Base-by-base conservation (phyloP, 768 basidiomycete species). In the Lactarius tabidus region DNA sequence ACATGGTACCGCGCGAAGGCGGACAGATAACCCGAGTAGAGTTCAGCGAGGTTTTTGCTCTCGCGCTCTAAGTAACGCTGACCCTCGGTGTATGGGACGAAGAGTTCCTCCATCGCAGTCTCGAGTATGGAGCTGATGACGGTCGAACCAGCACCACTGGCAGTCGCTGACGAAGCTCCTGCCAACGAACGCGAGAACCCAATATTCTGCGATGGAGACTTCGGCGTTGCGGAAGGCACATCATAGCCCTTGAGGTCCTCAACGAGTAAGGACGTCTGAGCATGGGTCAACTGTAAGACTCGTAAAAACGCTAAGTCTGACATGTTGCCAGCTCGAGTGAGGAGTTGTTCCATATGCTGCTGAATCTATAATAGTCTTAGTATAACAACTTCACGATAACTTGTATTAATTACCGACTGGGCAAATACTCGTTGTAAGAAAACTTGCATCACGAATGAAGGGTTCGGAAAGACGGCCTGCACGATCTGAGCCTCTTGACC, bases 401-500 rank as follows among this genome's bases (percentile, higher is more conserved):
- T 61, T 63, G 43, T 57, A 67, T 31, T 6, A 3, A 91, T 70
- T 75, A 95, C 95, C 55, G 94, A 93, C 80, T 98, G 97, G 2
- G 95, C 96, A 77, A 99, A 99, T 1, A 99, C 93, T 38, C 97
- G 83, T 72, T 98, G 97, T 48, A 99, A 75, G 76, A 99, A 98
- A 18, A 98, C 95, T 74, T 97, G 94, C 93, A 98, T 95, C 4
- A 99, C 97, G 18, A 93, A 85, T 20, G 90, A 85, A 10, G 97
- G 96, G 70, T 96, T 94, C 1, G 97, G 97, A 75, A 99, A 99
- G 15, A 99, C 97, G 3, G 95, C 96, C 74, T 97, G 95, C 33
- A 99, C 95, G 59, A 99, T 99, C 73, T 98, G 94, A 0, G 93
- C 90, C 76, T 99, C 97, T 62, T 96, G 95, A 38, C 89, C 91